These are phyloP conservation scores for Aspergillus flavus DNA, from an alignment of 2,329 filamentous ascomycete species.

Conservation along the genomic window DNA sequence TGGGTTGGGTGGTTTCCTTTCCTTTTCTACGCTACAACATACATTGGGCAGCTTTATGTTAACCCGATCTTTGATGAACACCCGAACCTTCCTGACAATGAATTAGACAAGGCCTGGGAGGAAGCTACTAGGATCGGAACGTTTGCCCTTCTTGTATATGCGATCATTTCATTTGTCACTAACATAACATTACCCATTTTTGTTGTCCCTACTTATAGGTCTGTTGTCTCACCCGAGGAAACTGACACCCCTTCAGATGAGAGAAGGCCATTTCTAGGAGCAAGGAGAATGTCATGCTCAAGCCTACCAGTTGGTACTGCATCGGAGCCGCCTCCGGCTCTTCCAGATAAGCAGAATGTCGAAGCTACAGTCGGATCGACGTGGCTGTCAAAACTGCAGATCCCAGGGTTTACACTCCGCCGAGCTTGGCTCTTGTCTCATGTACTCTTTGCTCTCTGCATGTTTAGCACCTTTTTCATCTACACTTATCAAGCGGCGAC, in stretches of 20 bases:
- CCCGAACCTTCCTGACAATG: slow-evolving; percentile 72
- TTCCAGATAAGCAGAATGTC: slow-evolving; percentile 12
- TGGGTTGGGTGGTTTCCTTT: slow-evolving; percentile 98
- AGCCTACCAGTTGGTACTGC: slow-evolving; percentile 33
- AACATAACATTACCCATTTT: slow-evolving; percentile 86
- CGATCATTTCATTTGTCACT: slow-evolving; percentile 77
- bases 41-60: slow-evolving; percentile 89
- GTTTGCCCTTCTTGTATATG: slow-evolving; percentile 85
- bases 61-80: slow-evolving; percentile 78
- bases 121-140: slow-evolving; percentile 84
- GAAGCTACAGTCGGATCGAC: slow-evolving; percentile 25
- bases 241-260: slow-evolving; percentile 19
- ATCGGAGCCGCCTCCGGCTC: slow-evolving; percentile 34
- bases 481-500: slow-evolving; percentile 71
- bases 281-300: slow-evolving; percentile 35
- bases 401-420: slow-evolving; percentile 82
- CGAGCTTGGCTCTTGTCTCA: slow-evolving; percentile 85
- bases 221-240: slow-evolving; percentile 13
- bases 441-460: slow-evolving; percentile 77
- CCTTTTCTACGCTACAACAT: slow-evolving; percentile 92
- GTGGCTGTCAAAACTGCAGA: slow-evolving; percentile 65
- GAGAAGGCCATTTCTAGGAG: slow-evolving; percentile 17
- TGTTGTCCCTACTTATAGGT: slow-evolving; percentile 74
- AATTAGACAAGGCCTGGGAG: slow-evolving; percentile 81
- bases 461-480: slow-evolving; percentile 82